Conservation (phyloP, 169 alveolate genomes). For the Cryptosporidium tyzzeri region DNA sequence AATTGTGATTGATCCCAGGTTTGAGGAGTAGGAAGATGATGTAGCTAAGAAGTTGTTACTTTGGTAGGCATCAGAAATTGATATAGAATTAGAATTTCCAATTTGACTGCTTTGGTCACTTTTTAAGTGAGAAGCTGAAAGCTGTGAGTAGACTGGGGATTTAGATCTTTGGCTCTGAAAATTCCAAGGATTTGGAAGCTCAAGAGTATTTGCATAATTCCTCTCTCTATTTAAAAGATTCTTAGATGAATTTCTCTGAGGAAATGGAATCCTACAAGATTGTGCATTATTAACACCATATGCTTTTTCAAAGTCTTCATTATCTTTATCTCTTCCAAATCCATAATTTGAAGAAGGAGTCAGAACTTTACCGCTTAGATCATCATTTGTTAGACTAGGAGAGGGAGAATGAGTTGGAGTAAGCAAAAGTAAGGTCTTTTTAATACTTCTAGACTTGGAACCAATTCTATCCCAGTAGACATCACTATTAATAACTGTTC, state of each 20-base stretch:
- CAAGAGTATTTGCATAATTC: conserved; percentile 36
- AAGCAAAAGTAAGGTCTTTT: conserved; percentile 40
- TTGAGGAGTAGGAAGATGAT: conserved; percentile 14
- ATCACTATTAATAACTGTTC: conserved; percentile 7
- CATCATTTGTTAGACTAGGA: conserved; percentile 56
- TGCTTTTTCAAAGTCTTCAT: conserved; percentile 25
- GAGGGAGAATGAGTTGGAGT: conserved; percentile 71
- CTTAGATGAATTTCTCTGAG: background rate
- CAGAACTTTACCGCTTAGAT: conserved; percentile 38
- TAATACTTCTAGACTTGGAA: conserved; percentile 67
- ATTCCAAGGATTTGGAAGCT: conserved; percentile 43
- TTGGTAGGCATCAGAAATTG: background rate
- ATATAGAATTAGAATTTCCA: background rate
- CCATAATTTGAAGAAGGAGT: conserved; percentile 47
- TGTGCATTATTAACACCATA: background rate
- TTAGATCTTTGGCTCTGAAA: conserved; percentile 17
- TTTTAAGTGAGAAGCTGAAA: background rate
- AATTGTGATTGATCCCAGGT: background rate
- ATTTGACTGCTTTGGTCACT: background rate
- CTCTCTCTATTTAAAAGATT: conserved; percentile 24
- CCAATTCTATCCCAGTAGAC: conserved; percentile 72
- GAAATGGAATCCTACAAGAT: background rate
- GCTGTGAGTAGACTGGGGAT: background rate
- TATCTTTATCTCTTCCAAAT: background rate
- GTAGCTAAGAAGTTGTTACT: background rate